These are phyloP conservation scores for Arbutus unedo DNA, from an alignment of 148 eudicot genomes.

Conservation along the genomic window DNA sequence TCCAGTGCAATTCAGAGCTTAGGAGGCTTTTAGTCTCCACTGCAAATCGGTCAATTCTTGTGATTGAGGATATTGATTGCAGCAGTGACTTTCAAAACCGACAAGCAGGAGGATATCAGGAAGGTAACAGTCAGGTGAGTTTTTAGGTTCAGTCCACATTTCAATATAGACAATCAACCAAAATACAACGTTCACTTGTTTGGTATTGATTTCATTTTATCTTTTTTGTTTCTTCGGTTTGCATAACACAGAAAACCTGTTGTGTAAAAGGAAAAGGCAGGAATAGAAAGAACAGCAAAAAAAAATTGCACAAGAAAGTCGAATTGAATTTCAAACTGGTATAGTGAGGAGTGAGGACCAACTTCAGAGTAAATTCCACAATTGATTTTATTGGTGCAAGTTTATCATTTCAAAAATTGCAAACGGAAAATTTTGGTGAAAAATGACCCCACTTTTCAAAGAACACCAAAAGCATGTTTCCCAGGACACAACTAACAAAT, in stretches of 20 bases:
- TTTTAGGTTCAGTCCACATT: neutral
- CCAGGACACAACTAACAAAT: neutral
- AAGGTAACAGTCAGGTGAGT: constrained; percentile 11
- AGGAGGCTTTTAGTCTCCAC: constrained; percentile 40
- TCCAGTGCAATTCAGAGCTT: constrained; percentile 35
- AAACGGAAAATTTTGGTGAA: neutral
- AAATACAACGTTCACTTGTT: neutral
- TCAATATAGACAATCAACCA: neutral
- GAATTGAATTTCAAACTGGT: neutral
- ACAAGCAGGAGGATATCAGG: neutral
- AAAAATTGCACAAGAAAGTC: neutral
- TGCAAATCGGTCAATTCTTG: constrained; percentile 41
- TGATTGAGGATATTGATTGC: constrained; percentile 59
- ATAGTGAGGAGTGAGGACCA: neutral
- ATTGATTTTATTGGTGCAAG: neutral
- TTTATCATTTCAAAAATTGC: neutral
- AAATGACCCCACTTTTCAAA: neutral
- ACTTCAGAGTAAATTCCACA: neutral
- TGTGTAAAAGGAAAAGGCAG: neutral
- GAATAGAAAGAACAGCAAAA: neutral
- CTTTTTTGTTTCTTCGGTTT: neutral
- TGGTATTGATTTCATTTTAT: neutral
- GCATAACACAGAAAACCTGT: neutral
- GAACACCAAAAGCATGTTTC: neutral
- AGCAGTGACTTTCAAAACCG: constrained; percentile 28